These are phyloP conservation scores for Trichoderma erinaceum DNA, from an alignment of 495 filamentous ascomycete species.

Conservation along the genomic window DNA sequence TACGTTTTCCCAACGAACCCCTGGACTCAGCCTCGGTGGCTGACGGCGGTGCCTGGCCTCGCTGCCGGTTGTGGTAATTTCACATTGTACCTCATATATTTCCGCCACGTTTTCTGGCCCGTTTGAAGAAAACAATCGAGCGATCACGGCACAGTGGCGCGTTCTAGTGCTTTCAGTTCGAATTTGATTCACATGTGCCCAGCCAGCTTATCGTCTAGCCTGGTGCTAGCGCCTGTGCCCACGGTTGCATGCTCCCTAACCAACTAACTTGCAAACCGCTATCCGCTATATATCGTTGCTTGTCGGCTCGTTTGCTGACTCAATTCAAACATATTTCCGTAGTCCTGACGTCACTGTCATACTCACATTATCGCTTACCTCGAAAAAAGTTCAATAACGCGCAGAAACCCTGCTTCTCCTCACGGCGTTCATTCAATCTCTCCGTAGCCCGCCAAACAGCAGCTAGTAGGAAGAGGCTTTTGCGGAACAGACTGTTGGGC, in stretches of 20 bases:
- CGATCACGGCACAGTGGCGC: no score
- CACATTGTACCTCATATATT: not conserved
- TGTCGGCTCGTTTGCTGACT: not conserved
- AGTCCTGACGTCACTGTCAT: slow-evolving; percentile 3
- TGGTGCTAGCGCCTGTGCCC: not conserved
- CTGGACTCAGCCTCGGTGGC: slow-evolving; percentile 4
- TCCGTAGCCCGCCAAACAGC: not conserved
- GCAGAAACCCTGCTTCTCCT: not conserved
- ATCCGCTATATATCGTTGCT: not conserved
- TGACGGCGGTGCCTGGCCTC: not conserved
- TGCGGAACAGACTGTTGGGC: slow-evolving; percentile 1
- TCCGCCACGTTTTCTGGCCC: not conserved
- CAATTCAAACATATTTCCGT: not conserved
- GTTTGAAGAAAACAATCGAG: not conserved
- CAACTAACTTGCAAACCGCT: not conserved
- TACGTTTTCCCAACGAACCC: not conserved
- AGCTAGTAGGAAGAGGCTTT: not conserved
- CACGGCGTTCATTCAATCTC: not conserved
- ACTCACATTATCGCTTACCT: not conserved
- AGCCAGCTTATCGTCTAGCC: not conserved
- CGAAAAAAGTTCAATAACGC: no score
- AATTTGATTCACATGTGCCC: not conserved
- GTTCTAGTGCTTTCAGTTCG: not conserved
- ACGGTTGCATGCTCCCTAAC: not conserved
- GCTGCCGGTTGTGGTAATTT: not conserved